These are phyloP conservation scores for Neonectria faginata DNA, from an alignment of 2,329 filamentous ascomycete genomes.

Conservation along the genomic window DNA sequence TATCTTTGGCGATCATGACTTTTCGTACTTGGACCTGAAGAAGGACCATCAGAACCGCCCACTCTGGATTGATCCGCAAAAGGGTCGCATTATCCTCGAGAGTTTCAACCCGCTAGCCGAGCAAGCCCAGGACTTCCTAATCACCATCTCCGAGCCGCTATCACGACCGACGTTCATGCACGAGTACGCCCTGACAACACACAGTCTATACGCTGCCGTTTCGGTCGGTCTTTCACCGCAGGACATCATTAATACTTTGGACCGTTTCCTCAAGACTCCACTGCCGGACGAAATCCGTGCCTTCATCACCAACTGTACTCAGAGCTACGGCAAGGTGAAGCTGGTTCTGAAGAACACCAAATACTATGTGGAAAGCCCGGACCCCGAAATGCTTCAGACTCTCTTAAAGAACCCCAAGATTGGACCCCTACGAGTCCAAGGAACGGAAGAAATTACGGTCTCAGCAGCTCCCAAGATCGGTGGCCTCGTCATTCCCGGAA, in stretches of 20 bases:
- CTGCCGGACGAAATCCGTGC: conserved; percentile 82
- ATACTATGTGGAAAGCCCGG: conserved; percentile 93
- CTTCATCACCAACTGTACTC: conserved; percentile 84
- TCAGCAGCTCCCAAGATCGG: conserved; percentile 88
- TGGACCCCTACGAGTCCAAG: conserved; percentile 80
- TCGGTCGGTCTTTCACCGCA: conserved; percentile 90
- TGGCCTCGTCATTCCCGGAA: conserved; percentile 91
- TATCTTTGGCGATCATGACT: conserved; percentile 71
- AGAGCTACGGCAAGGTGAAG: conserved; percentile 95
- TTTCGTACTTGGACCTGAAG: conserved; percentile 85
- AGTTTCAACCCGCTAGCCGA: conserved; percentile 90
- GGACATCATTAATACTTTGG: conserved; percentile 90
- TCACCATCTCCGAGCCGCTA: conserved; percentile 93
- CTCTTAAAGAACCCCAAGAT: conserved; percentile 89
- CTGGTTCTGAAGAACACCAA: conserved; percentile 94
- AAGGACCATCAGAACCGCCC: conserved; percentile 90
- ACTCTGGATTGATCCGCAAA: conserved; percentile 91
- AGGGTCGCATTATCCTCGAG: conserved; percentile 90
- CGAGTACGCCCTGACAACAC: conserved; percentile 91
- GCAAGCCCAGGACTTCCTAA: conserved; percentile 92
- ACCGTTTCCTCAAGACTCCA: conserved; percentile 88
- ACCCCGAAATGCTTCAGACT: conserved; percentile 85
- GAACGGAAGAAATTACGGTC: conserved; percentile 77
- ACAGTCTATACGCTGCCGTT: conserved; percentile 94
- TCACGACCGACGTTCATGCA: conserved; percentile 92